A percentile compares a stretch with the other conserved stretches of the same genome.
Conservation (phyloP, 345 rosid genomes). For the Erucastrum elatum region DNA sequence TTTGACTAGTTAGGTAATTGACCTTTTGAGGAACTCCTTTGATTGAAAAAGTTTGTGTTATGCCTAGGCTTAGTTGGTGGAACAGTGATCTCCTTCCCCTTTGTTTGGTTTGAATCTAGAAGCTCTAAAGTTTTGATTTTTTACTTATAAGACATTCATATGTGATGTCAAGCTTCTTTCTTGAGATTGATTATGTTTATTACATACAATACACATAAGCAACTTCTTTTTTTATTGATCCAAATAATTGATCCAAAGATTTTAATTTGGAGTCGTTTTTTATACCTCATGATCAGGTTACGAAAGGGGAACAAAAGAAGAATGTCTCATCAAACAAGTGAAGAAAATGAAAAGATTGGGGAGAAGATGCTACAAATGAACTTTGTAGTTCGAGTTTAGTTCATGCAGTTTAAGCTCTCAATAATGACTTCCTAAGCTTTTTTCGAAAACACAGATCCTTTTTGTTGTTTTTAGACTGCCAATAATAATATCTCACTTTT, state of each 20-base stretch:
- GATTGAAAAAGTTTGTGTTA: not conserved
- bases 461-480: constrained; percentile 16
- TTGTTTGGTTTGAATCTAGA: not conserved
- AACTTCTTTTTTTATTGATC: not conserved
- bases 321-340: constrained; percentile 34
- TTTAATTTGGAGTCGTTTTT: not conserved
- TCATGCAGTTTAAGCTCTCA: constrained; percentile 22
- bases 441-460: not conserved
- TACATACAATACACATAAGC: not conserved
- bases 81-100: not conserved
- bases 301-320: constrained; percentile 35
- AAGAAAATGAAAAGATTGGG: not conserved
- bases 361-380: constrained; percentile 17
- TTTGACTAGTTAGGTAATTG: not conserved
- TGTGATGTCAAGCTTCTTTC: not conserved
- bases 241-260: not conserved
- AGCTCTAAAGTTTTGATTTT: not conserved
- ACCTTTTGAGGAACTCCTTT: constrained; percentile 1
- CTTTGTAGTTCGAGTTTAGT: constrained; percentile 19
- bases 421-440: constrained; percentile 31
- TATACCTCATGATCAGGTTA: constrained; percentile 16
- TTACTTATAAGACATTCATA: not conserved
- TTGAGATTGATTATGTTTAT: not conserved
- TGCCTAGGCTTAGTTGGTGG: not conserved
- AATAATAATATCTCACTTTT: constrained; percentile 21